Evolutionary conservation across 495 filamentous ascomycete species (phyloP).

Genomic region (Podospora pseudopauciseta): DNA sequence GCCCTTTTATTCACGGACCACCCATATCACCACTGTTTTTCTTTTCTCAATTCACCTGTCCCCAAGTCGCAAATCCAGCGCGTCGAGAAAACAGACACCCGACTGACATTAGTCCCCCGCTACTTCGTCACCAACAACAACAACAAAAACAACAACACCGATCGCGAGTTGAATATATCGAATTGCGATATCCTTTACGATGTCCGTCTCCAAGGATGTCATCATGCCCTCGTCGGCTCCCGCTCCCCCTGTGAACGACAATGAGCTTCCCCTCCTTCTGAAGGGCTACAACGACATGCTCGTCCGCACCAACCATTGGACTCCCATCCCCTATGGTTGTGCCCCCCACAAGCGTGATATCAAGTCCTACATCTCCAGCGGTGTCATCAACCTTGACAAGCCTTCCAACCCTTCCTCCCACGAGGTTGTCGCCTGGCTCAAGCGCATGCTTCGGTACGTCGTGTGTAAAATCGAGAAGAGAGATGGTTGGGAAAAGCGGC

Average conservation of each 20-base stretch:
- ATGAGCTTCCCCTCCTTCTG: conserved; percentile 83
- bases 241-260: conserved; percentile 69
- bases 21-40: conserved; percentile 13
- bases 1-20: conserved; percentile 17
- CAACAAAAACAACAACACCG: no score
- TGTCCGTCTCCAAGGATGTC: conserved; percentile 37
- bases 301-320: conserved; percentile 87
- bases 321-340: conserved; percentile 85
- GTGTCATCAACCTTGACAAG: conserved; percentile 95
- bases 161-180: not conserved
- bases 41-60: not conserved
- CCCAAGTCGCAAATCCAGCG: not conserved
- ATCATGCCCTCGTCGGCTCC: conserved; percentile 85
- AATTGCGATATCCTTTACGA: conserved; percentile 13
- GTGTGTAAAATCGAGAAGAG: not conserved
- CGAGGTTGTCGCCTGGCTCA: conserved; percentile 98
- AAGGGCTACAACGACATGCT: conserved; percentile 88
- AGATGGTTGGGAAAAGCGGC: conserved; percentile 11
- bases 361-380: conserved; percentile 90
- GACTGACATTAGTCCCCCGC: not conserved
- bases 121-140: not conserved
- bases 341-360: conserved; percentile 85
- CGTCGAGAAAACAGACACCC: not conserved
- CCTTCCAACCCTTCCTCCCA: conserved; percentile 96
- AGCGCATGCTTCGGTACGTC: conserved; percentile 83